A percentile compares a stretch with the other conserved stretches of the same genome.
These are phyloP conservation scores for Hirsutella minnesotensis DNA, from an alignment of 2,329 filamentous ascomycete species.

Conservation along the genomic window DNA sequence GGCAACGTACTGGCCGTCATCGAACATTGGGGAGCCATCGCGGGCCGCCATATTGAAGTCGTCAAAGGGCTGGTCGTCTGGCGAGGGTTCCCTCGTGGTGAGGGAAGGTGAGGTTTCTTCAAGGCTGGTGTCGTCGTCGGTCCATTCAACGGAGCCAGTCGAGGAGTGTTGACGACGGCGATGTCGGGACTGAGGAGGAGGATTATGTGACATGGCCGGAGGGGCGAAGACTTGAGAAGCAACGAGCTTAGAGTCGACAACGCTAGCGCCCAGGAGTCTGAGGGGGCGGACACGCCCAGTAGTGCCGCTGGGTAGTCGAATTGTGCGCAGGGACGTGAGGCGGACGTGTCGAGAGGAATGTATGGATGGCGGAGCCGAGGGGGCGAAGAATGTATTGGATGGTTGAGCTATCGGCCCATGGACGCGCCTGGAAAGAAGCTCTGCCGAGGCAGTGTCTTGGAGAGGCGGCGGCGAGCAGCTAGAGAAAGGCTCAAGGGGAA, in stretches of 20 bases:
- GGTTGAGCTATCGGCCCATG: constrained; percentile 11
- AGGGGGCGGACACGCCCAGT: background rate
- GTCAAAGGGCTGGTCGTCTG: background rate
- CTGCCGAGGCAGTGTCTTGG: constrained; percentile 6
- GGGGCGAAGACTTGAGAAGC: background rate
- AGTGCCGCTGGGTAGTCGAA: background rate
- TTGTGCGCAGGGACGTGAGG: background rate
- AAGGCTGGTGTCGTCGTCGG: background rate
- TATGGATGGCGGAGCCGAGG: constrained; percentile 10
- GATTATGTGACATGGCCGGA: constrained; percentile 2
- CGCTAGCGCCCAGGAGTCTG: background rate
- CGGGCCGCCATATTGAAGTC: background rate
- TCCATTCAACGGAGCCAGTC: background rate
- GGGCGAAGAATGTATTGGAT: constrained; percentile 13
- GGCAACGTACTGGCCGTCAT: background rate
- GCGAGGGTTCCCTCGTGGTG: too few relatives aligned
- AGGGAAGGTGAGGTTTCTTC: background rate
- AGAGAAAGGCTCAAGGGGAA: background rate
- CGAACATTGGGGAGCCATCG: background rate
- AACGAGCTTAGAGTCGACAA: background rate
- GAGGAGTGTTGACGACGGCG: background rate
- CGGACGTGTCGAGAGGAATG: constrained; percentile 15
- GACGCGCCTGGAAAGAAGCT: constrained; percentile 7
- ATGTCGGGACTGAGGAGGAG: constrained; percentile 10
- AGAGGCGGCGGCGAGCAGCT: background rate